These are phyloP conservation scores for Pythium aphanidermatum DNA, from an alignment of 352 stramenopile species.

Conservation along the genomic window DNA sequence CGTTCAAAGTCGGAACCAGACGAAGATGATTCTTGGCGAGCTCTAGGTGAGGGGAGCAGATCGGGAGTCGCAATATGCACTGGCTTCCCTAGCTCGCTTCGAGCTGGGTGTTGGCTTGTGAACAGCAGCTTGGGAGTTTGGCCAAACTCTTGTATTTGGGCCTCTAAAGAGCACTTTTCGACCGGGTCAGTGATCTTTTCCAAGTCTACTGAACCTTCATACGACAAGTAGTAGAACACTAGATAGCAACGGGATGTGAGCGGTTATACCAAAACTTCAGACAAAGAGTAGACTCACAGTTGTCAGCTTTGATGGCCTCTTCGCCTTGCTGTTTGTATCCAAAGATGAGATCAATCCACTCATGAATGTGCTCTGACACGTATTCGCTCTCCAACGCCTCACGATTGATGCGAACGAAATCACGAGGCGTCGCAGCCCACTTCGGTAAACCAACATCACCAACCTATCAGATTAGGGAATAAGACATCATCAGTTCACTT, in stretches of 20 bases:
- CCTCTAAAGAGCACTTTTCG: constrained; percentile 91
- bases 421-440: constrained; percentile 87
- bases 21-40: constrained; percentile 17
- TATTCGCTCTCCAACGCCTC: constrained; percentile 74
- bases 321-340: constrained; percentile 70
- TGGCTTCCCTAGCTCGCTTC: constrained; percentile 46
- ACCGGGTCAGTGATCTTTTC: constrained; percentile 86
- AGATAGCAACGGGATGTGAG: not conserved
- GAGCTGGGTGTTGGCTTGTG: constrained; percentile 53
- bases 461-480: constrained; percentile 57
- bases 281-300: constrained; percentile 37
- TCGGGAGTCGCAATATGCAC: constrained; percentile 49
- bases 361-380: constrained; percentile 62
- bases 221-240: constrained; percentile 90
- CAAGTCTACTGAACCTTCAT: constrained; percentile 82
- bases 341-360: constrained; percentile 86
- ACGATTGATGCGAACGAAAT: constrained; percentile 69
- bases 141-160: constrained; percentile 91
- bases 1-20: constrained; percentile 17
- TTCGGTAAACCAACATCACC: constrained; percentile 93
- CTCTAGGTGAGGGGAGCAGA: constrained; percentile 30
- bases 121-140: constrained; percentile 86
- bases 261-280: too few relatives aligned
- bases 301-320: constrained; percentile 68
- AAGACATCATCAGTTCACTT: constrained; percentile 2